phyloP scores from a whole-genome alignment of 2,329 filamentous ascomycete species.

The Trichoderma semiorbis region DNA sequence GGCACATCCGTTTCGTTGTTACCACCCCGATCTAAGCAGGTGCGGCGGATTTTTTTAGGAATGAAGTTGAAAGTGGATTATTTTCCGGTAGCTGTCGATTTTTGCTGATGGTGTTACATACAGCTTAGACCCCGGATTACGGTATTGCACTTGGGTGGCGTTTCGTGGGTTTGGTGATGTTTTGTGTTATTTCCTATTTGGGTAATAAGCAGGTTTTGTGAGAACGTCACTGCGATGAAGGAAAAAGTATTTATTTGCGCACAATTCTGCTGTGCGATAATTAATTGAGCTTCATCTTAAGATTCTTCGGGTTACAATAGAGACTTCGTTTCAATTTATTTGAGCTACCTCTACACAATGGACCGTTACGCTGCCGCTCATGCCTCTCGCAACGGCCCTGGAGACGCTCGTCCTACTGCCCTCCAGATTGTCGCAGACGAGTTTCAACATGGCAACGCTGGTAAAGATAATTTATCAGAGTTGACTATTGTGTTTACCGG shows the following conservation, averaged over 20 bases:
- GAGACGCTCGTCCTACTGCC: background rate
- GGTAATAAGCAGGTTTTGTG: background rate
- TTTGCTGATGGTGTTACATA: background rate
- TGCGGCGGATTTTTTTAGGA: background rate
- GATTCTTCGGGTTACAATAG: background rate
- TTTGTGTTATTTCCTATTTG: background rate
- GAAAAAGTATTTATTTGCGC: background rate
- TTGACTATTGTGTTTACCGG: background rate
- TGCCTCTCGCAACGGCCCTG: slow-evolving; percentile 1
- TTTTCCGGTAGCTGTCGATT: background rate
- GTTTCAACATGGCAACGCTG: background rate
- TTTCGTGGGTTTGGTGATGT: background rate
- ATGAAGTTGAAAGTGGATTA: background rate
- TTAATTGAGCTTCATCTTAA: background rate
- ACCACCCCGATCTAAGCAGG: background rate
- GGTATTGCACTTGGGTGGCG: too few relatives aligned
- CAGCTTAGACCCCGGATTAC: background rate
- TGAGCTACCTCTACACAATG: background rate
- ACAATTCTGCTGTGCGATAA: too few relatives aligned
- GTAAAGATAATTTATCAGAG: background rate
- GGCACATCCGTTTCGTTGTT: background rate
- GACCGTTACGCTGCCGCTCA: background rate
- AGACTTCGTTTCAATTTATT: background rate
- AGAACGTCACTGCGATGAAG: background rate
- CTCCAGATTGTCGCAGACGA: background rate